Percentiles rank a stretch among this genome's conserved stretches.
Conservation (phyloP, 2,329 filamentous ascomycete species). For the Aspergillus carbonarius region DNA sequence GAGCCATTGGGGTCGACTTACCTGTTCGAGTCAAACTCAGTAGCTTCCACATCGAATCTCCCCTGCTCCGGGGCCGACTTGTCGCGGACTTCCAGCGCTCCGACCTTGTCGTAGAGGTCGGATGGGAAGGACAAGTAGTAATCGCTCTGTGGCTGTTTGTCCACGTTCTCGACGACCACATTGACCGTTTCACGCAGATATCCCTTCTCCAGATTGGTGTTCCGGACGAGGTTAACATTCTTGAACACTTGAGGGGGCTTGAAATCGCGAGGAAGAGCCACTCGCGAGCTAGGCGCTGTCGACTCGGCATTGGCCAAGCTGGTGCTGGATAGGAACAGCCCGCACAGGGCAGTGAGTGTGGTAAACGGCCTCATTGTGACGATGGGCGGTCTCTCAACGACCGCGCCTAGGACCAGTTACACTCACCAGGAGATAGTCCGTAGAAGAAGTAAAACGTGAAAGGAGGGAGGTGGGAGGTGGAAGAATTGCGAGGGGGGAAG, state of each 20-base stretch:
- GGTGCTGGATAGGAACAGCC: conserved; percentile 36
- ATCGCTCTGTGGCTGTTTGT: conserved; percentile 73
- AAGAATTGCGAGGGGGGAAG: conserved; percentile 6
- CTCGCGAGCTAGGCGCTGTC: conserved; percentile 30
- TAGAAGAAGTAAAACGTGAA: conserved; percentile 16
- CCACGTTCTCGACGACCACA: conserved; percentile 88
- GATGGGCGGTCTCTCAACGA: conserved; percentile 27
- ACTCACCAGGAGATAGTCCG: conserved; percentile 20
- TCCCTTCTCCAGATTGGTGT: conserved; percentile 88
- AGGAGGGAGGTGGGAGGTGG: not conserved
- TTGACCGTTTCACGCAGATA: conserved; percentile 90
- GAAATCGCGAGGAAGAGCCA: conserved; percentile 55
- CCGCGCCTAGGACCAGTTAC: conserved; percentile 24
- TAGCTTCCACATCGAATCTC: conserved; percentile 67
- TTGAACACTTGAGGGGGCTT: conserved; percentile 88
- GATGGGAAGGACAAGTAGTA: conserved; percentile 89
- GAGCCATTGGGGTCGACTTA: conserved; percentile 55
- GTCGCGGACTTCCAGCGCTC: conserved; percentile 87
- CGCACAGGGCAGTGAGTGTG: conserved; percentile 36
- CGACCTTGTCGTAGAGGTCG: conserved; percentile 71
- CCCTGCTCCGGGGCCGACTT: conserved; percentile 73
- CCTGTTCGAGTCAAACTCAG: conserved; percentile 59
- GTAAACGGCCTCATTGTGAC: conserved; percentile 43
- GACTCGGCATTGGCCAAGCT: conserved; percentile 34
- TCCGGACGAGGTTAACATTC: conserved; percentile 87